A percentile compares a stretch with the other conserved stretches of the same genome.
phyloP scores from a whole-genome alignment of 2,329 filamentous ascomycete species.

The Diaporthe vaccinii region DNA sequence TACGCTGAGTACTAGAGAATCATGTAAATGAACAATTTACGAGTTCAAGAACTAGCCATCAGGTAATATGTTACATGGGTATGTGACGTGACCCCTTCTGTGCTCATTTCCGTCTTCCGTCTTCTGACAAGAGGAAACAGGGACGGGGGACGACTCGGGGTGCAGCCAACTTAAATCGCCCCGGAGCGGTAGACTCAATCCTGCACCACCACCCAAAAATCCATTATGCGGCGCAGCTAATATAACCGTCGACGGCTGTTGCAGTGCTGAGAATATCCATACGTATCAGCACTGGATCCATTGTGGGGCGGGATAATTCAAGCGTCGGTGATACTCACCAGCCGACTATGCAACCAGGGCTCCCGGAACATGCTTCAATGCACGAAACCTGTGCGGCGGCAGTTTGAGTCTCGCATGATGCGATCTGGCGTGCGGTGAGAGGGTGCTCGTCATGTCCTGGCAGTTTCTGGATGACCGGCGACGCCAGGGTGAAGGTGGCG shows the following conservation, averaged over 20 bases:
- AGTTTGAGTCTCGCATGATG: constrained; percentile 3
- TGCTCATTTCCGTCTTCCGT: neutral
- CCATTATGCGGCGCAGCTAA: neutral
- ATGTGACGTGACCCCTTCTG: neutral
- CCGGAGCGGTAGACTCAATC: neutral
- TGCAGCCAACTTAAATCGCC: neutral
- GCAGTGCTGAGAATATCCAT: neutral
- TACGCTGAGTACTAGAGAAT: no score
- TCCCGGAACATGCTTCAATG: neutral
- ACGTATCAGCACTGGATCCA: neutral
- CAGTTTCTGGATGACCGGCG: neutral
- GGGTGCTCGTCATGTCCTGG: neutral
- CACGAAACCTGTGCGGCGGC: neutral
- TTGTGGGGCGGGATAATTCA: no score
- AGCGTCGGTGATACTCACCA: neutral
- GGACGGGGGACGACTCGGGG: no score
- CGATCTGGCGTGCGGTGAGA: neutral
- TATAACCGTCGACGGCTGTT: constrained; percentile 1
- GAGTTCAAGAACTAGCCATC: neutral
- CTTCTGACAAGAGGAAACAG: neutral
- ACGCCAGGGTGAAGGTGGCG: neutral
- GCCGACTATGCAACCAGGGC: neutral
- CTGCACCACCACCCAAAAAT: no score
- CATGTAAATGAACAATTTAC: neutral
- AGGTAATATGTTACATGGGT: neutral